phyloP scores from a whole-genome alignment of 345 rosid species.

The Hibiscus mutabilis region DNA sequence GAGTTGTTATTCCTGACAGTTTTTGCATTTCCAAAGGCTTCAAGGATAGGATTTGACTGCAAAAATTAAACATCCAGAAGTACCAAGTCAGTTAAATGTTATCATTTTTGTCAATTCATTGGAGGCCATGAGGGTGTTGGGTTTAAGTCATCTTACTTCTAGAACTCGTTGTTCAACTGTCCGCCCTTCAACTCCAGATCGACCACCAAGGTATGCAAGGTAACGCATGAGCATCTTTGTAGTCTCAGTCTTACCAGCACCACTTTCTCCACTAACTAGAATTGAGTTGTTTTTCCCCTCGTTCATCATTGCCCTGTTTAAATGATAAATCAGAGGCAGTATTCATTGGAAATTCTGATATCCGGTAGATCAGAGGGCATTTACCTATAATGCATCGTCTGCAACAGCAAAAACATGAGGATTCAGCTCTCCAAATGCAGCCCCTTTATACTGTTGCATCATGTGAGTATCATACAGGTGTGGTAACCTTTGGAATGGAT shows the following conservation, averaged over 20 bases:
- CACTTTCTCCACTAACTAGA: conserved; percentile 99
- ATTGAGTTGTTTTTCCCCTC: conserved; percentile 99
- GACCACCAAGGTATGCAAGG: conserved; percentile 97
- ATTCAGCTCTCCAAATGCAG: conserved; percentile 93
- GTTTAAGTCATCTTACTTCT: conserved; percentile 55
- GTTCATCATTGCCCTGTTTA: conserved; percentile 86
- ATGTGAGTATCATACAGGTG: conserved; percentile 97
- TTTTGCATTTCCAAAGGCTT: conserved; percentile 99
- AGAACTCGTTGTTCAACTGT: conserved; percentile 99
- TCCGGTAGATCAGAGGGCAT: conserved; percentile 7
- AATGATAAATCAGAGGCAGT: conserved; percentile 26
- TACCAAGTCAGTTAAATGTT: conserved; percentile 20
- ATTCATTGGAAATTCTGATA: conserved; percentile 9
- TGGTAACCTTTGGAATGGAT: conserved; percentile 98
- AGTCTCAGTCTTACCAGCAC: conserved; percentile 99
- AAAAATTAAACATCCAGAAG: conserved; percentile 22
- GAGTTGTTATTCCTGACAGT: conserved; percentile 98
- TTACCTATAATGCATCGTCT: conserved; percentile 98
- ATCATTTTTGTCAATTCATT: neutral
- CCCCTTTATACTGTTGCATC: conserved; percentile 99
- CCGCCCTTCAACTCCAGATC: conserved; percentile 98
- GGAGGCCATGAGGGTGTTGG: neutral
- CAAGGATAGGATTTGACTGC: conserved; percentile 99
- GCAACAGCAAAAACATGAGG: conserved; percentile 99
- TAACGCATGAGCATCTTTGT: conserved; percentile 99